These are phyloP conservation scores for Phytopythium oedochilum DNA, from an alignment of 352 stramenopile genomes.

Conservation along the genomic window DNA sequence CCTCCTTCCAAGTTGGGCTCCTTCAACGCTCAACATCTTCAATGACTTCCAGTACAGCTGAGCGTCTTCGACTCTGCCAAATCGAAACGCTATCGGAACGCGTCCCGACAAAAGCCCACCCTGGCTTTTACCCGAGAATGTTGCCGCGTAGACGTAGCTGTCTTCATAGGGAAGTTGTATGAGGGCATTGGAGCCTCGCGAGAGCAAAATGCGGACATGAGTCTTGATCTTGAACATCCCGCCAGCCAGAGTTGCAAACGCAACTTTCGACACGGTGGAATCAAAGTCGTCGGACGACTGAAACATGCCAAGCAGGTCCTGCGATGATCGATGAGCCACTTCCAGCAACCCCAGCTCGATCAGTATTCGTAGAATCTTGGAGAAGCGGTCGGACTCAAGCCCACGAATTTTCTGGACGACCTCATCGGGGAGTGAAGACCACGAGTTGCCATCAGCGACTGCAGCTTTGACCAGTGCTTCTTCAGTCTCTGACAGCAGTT, in stretches of 20 bases:
- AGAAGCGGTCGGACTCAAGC: slow-evolving; percentile 70
- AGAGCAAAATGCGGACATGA: slow-evolving; percentile 43
- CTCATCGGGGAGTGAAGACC: slow-evolving; percentile 33
- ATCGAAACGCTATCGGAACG: slow-evolving; percentile 49
- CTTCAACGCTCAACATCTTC: slow-evolving; percentile 66
- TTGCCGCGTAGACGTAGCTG: slow-evolving; percentile 60
- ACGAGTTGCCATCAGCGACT: slow-evolving; percentile 38
- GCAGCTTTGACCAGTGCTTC: slow-evolving; percentile 47
- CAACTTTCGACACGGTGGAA: slow-evolving; percentile 67
- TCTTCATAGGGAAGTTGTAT: slow-evolving; percentile 42
- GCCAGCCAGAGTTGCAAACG: slow-evolving; percentile 65
- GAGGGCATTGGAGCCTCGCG: slow-evolving; percentile 47
- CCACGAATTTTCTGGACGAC: slow-evolving; percentile 53
- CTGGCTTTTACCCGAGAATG: slow-evolving; percentile 47
- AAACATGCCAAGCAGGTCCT: slow-evolving; percentile 48
- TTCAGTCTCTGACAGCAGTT: slow-evolving; percentile 58
- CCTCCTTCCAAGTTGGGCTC: slow-evolving; percentile 40
- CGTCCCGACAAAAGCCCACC: slow-evolving; percentile 48
- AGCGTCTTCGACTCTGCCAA: slow-evolving; percentile 31
- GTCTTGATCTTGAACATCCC: slow-evolving; percentile 57
- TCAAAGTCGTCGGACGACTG: slow-evolving; percentile 64
- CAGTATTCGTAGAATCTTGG: slow-evolving; percentile 59
- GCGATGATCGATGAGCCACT: slow-evolving; percentile 48
- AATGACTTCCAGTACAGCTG: slow-evolving; percentile 74
- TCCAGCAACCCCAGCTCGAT: slow-evolving; percentile 64